Conservation (phyloP, 495 filamentous ascomycete genomes). For the Neurospora sp. region DNA sequence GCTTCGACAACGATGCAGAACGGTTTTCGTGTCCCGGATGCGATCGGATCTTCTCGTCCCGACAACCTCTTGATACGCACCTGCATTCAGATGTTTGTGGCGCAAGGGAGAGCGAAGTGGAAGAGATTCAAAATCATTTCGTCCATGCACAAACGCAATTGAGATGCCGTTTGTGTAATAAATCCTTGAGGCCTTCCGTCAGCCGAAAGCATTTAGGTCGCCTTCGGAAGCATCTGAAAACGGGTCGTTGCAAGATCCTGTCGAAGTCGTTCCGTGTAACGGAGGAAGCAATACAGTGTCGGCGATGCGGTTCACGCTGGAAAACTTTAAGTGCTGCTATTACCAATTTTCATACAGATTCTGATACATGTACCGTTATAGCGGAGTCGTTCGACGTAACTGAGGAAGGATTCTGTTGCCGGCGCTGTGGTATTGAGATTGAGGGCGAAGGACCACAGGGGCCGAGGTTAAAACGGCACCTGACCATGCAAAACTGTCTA, state of each 20-base stretch:
- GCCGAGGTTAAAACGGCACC: background rate
- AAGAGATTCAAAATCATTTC: background rate
- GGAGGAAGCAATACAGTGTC: background rate
- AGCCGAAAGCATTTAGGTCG: background rate
- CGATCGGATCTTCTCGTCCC: background rate
- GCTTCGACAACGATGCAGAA: background rate
- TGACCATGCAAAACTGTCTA: background rate
- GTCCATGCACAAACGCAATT: background rate
- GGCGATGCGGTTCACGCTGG: background rate
- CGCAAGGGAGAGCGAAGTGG: background rate
- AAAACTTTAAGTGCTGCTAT: background rate
- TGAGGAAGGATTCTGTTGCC: background rate
- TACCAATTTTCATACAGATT: background rate
- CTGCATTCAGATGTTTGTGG: background rate
- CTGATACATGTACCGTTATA: background rate
- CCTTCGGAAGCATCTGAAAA: background rate
- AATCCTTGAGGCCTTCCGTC: background rate
- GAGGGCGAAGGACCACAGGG: background rate
- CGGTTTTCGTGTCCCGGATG: background rate
- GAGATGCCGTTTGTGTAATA: background rate
- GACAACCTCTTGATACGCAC: background rate
- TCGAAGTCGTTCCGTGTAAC: background rate
- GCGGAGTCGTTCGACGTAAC: background rate
- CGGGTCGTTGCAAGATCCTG: background rate
- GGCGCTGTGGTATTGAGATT: background rate